phyloP scores from a whole-genome alignment of 1,284 basidiomycete species.

The Phellinidium pouzarii region DNA sequence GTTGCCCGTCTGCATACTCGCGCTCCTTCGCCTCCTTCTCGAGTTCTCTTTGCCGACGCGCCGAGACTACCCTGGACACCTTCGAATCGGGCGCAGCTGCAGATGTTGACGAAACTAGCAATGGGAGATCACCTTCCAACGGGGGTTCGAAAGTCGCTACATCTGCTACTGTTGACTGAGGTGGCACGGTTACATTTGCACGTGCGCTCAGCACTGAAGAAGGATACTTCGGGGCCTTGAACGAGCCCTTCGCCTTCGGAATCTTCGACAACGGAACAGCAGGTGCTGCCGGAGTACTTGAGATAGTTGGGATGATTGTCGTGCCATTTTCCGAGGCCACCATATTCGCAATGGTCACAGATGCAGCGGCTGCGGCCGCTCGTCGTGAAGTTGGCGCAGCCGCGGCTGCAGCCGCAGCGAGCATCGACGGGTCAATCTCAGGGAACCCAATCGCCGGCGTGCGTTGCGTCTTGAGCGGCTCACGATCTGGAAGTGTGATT shows the following conservation, averaged over 20 bases:
- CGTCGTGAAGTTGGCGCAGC: constrained; percentile 65
- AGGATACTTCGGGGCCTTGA: constrained; percentile 62
- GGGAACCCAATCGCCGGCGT: constrained; percentile 82
- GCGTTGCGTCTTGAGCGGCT: constrained; percentile 87
- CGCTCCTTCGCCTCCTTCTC: constrained; percentile 76
- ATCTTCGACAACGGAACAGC: constrained; percentile 42
- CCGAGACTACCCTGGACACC: constrained; percentile 39
- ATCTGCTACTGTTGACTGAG: constrained; percentile 60
- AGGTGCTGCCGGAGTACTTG: constrained; percentile 39
- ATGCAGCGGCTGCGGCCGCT: constrained; percentile 81
- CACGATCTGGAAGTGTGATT: constrained; percentile 88
- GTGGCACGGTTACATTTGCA: constrained; percentile 50
- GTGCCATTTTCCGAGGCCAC: constrained; percentile 76
- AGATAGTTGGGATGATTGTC: constrained; percentile 40
- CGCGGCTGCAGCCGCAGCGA: constrained; percentile 55
- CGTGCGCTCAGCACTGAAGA: constrained; percentile 48
- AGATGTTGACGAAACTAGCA: constrained; percentile 29
- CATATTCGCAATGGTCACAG: constrained; percentile 75
- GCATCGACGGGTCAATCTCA: constrained; percentile 61
- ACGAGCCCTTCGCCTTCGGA: constrained; percentile 64
- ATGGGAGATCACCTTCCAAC: constrained; percentile 50
- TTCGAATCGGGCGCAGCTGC: constrained; percentile 39
- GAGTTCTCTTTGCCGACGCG: constrained; percentile 62
- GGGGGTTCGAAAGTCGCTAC: constrained; percentile 47
- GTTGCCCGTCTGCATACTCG: constrained; percentile 75